Evolutionary conservation across 2,329 filamentous ascomycete species (phyloP), one percentile per base, ranked within the genome.

Genomic region (Penicillium sumatraense): DNA sequence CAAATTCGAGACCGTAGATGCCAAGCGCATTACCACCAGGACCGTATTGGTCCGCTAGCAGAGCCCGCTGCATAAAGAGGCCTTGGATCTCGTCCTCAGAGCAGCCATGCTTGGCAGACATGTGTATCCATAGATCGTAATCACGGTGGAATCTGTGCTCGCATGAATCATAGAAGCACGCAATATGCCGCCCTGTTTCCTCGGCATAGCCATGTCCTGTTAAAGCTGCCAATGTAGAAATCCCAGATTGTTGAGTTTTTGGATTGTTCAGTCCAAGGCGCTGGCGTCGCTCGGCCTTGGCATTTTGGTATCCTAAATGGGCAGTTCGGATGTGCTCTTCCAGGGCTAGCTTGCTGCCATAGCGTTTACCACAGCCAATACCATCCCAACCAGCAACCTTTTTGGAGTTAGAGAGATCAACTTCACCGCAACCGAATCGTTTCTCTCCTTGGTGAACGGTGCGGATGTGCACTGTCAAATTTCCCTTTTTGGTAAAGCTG

Each of bases 271-370:
- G 20, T n/a, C 72, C 66, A 40, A 70, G 63, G 33, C 72, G 70
- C 46, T 74, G 68, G 23, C 72, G 69, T 24, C 69, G 71, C 54
- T 69, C 69, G 56, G 73, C 70, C 67, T 76, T 76, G 59, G 73
- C 69, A 60, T 78, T 76, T 62, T 66, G 74, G 20, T 84, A 75
- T n/a, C 87, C 86, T 23, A 96, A 78, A 71, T 98, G 93, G 20
- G 90, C 84, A 45, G 89, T 91, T 18, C 90, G 87, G 41, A 97
- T 82, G 69, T 98, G 93, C 62, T 95, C 89, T 71, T 93, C 89
- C 0, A 97, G 81, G 26, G 86, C 86, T 16, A 85, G 83, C 72
- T 96, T 96, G 58, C 88, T 89, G 55, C 85, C 84, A 67, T 96
- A 95, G 31, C 83, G 83, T 57, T 86, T 84, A 2, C 88, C 89